These are phyloP conservation scores for Salpingoeca rosetta DNA, from an alignment of 78 protist genomes.

Conservation along the genomic window DNA sequence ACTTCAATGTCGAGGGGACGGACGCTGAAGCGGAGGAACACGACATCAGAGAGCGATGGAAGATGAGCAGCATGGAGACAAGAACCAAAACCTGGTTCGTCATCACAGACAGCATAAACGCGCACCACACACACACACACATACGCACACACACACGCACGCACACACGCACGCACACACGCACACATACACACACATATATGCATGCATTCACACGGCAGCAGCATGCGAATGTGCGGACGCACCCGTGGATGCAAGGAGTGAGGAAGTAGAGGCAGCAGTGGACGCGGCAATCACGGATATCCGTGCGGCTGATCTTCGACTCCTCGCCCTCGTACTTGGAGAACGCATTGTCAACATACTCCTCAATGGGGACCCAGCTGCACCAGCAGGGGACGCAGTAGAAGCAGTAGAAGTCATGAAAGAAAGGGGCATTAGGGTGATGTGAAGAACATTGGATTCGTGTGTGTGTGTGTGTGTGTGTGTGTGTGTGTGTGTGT, in stretches of 20 bases:
- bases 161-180: no score
- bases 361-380: constrained; percentile 3
- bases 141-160: no score
- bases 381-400: background rate
- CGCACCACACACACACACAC: no score
- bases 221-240: no score
- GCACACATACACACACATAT: no score
- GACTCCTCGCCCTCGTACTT: background rate
- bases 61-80: background rate
- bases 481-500: no score
- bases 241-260: constrained; percentile 27
- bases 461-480: no score
- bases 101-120: no score
- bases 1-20: constrained; percentile 5
- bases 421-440: background rate
- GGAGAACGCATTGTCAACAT: constrained; percentile 6
- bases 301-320: constrained; percentile 1
- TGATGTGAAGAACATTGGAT: no score
- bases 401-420: background rate
- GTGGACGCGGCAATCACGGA: constrained; percentile 34
- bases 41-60: background rate
- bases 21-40: background rate
- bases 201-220: no score
- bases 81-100: no score
- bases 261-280: constrained; percentile 23